These are phyloP conservation scores for Colletotrichum echinochloae DNA, from an alignment of 2,329 filamentous ascomycete species.

Conservation along the genomic window DNA sequence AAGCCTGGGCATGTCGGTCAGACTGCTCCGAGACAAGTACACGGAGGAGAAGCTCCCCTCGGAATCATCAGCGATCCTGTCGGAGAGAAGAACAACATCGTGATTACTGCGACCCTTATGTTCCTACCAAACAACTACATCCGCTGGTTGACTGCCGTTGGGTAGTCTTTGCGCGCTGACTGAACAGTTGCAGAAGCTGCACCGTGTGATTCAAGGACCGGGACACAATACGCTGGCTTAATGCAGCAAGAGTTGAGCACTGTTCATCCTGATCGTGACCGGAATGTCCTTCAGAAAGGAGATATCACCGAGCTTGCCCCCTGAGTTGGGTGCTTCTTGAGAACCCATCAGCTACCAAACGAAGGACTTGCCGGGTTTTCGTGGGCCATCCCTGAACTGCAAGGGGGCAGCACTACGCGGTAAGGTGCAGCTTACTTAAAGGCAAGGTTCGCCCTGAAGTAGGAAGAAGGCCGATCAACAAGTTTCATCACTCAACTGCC, in stretches of 20 bases:
- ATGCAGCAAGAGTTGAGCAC: neutral
- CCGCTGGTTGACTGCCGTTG: neutral
- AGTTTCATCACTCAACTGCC: neutral
- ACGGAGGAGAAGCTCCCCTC: neutral
- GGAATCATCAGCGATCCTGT: neutral
- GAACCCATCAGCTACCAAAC: neutral
- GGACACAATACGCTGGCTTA: neutral
- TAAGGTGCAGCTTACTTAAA: neutral
- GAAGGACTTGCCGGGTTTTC: neutral
- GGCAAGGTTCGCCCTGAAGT: neutral
- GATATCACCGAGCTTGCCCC: neutral
- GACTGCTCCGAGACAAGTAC: neutral
- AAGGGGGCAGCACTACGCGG: neutral
- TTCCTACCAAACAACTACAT: neutral
- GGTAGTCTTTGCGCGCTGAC: neutral
- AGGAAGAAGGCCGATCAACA: neutral
- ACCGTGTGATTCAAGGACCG: neutral
- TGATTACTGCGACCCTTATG: neutral
- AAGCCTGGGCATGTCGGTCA: neutral
- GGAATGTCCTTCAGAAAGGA: neutral
- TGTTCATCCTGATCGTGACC: no score
- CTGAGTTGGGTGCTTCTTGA: neutral
- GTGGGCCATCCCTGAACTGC: neutral
- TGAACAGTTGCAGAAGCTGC: neutral
- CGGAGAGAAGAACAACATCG: neutral